Evolutionary conservation across 257 asterid genomes (phyloP).

Genomic region (Primulina huaijiensis): DNA sequence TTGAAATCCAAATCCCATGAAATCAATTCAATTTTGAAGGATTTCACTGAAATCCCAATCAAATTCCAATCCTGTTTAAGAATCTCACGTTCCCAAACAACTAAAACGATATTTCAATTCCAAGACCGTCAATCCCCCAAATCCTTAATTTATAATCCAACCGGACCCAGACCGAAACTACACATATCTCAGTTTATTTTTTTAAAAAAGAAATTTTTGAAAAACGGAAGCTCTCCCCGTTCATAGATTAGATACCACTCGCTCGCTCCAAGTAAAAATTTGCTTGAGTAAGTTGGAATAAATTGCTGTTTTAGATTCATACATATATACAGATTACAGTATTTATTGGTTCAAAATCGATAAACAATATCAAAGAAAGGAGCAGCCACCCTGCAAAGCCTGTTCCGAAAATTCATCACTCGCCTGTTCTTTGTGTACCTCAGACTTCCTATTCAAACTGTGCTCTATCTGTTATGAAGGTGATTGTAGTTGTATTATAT

Average conservation of each 20-base stretch:
- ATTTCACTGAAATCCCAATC: too few relatives aligned
- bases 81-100: too few relatives aligned
- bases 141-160: too few relatives aligned
- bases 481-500: neutral
- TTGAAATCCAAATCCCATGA: too few relatives aligned
- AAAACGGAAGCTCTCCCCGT: neutral
- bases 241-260: neutral
- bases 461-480: constrained; percentile 77
- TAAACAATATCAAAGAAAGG: constrained; percentile 61
- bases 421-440: constrained; percentile 75
- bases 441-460: constrained; percentile 59
- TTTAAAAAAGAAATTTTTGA: too few relatives aligned
- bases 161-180: too few relatives aligned
- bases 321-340: neutral
- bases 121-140: too few relatives aligned
- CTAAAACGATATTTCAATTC: too few relatives aligned
- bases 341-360: neutral
- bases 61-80: too few relatives aligned
- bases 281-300: neutral
- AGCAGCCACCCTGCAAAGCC: constrained; percentile 53
- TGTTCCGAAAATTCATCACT: constrained; percentile 77
- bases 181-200: too few relatives aligned
- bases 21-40: too few relatives aligned
- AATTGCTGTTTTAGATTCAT: neutral
- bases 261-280: constrained; percentile 1